phyloP scores from a whole-genome alignment of 805 yeast species.

The Wickerhamomyces bovis region DNA sequence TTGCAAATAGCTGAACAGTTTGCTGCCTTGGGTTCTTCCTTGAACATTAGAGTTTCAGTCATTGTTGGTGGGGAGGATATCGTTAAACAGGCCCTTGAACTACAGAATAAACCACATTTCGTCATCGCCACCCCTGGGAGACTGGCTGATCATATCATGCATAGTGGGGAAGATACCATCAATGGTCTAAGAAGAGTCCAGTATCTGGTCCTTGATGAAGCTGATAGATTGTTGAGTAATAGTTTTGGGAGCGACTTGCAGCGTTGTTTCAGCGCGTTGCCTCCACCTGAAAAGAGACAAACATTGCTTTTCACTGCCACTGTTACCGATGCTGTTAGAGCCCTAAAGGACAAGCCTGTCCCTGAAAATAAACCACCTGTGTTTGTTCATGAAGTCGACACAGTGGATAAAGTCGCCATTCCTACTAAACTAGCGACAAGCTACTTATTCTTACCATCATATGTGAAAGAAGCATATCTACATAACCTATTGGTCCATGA shows the following conservation, averaged over 20 bases:
- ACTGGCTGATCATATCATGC: conserved; percentile 82
- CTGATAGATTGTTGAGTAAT: conserved; percentile 81
- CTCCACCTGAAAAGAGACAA: conserved; percentile 69
- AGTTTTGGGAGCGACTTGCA: conserved; percentile 78
- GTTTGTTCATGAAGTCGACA: conserved; percentile 70
- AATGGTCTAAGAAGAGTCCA: conserved; percentile 72
- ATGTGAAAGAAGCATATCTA: conserved; percentile 86
- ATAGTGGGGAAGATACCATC: conserved; percentile 84
- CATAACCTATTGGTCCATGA: conserved; percentile 60
- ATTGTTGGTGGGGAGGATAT: conserved; percentile 95
- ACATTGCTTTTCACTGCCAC: conserved; percentile 94
- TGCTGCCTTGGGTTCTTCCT: conserved; percentile 82
- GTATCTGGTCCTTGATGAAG: conserved; percentile 89
- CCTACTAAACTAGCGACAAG: conserved; percentile 64
- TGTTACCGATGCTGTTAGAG: conserved; percentile 84
- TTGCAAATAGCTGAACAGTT: conserved; percentile 96
- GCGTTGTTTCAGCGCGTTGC: conserved; percentile 65
- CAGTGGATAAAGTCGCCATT: conserved; percentile 68
- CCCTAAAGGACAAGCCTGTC: conserved; percentile 59
- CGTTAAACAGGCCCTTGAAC: conserved; percentile 76
- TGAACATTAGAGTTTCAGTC: conserved; percentile 78
- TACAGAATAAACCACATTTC: conserved; percentile 84
- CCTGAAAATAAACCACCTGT: conserved; percentile 49
- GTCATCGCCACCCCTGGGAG: conserved; percentile 97
- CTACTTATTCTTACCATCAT: conserved; percentile 76